Evolutionary conservation across 2,329 filamentous ascomycete species (phyloP), one percentile per base, ranked within the genome.

Genomic region (Aspergillus viridinutans): DNA sequence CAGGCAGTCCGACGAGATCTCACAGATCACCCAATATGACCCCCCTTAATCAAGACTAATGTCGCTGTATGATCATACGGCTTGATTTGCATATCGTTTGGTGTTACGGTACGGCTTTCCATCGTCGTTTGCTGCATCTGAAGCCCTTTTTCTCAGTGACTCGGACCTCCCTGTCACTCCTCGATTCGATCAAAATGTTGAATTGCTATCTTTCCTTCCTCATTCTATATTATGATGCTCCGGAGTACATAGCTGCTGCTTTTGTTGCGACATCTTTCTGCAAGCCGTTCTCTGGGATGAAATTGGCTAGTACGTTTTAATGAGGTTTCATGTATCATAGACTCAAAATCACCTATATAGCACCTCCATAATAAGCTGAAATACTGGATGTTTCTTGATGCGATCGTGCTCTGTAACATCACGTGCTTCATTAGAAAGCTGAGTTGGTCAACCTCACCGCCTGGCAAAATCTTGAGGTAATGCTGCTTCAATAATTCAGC

Each of bases 1-100:
- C 76, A 9, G 75, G 75, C 48, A 80, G 77, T 71, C 79, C 79
- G 8, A 85, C 84, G 9, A 61, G 73, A 58, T 68, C 72, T 21
- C 67, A 68, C 51, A 72, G 69, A 56, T 75, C 73, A 20, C 73
- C 73, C 4, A 66, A 61, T 57, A 68, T 72, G 66, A 70, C 69
- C 21, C 71, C 72, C 3, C 62, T 73, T 29, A 62, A 66, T 54
- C 68, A 74, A 52, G 71, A 74, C 50, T 71, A 67, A 69, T 63
- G 63, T 54, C 56, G 55, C 60, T 57, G 55, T 51, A 61, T 57
- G 49, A 57, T 58, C 52, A 57, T 29, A 56, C 61, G 58, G 23
- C 58, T 60, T 63, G 48, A 63, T 67, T 50, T 47, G 64, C 64
- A 67, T 69, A 63, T 56, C 54, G 54, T 58, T 43, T 50, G 65